Base-by-base conservation (phyloP, 352 stramenopile species). In the Paralagenidium karlingii region DNA sequence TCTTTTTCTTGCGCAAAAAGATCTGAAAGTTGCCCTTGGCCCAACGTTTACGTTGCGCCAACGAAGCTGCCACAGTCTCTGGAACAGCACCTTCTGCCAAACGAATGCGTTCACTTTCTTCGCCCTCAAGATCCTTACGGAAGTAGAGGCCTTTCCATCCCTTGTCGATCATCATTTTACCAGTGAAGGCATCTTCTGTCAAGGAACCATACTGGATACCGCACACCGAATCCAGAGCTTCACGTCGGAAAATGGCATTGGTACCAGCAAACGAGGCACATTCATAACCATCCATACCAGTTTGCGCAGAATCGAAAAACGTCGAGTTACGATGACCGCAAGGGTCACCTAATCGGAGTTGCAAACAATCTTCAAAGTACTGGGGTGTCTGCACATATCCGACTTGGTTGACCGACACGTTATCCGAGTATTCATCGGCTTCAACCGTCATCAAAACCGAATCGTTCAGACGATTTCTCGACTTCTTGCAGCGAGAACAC, bases 81-180 rank as follows among this genome's bases (percentile, higher is more conserved):
- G 69, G 69, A 8, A 83, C 60, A 32, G 60, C 59, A 18, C 69
- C 69, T 47, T 83, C 69, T 5, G 69, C 69, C 26, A 83, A 42
- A 37, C 69, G 69, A 40, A 83, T 83, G 40, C 69, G 69, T 18
- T 83, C 69, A 16, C 55, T 51, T 38, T 75, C 61, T 48, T 83
- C 69, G 13, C 69, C 69, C 54, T 83, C 69, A 7, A 83, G 34
- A 48, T 83, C 69, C 49, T 83, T 83, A 37, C 69, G 69, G 56
- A 83, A 83, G 54, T 83, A 83, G 24, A 75, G 53, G 2, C 59
- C 69, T 48, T 83, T 83, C 69, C 69, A 83, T 28, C 69, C 69
- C 64, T 81, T 83, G 51, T 81, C 66, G 39, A 83, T 69, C 69
- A 83, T 81, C 62, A 81, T 77, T 53, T 80, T 78, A 39, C 69